Percentiles rank a stretch among this genome's conserved stretches.
Conservation (phyloP, 1,284 basidiomycete species). For the Cutaneotrichosporon daszewskae region DNA sequence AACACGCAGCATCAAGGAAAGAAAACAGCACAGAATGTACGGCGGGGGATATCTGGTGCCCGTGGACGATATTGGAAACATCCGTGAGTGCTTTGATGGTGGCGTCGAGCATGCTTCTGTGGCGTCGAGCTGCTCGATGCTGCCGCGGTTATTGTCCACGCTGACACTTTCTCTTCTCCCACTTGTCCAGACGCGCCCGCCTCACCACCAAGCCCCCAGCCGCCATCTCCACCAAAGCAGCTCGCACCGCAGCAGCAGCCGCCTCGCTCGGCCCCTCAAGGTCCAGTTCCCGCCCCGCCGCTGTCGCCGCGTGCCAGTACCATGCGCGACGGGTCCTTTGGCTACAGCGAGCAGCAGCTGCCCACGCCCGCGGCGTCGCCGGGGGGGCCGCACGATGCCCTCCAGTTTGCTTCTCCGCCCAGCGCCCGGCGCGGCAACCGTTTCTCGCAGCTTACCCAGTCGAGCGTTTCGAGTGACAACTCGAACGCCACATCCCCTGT, state of each 20-base stretch:
- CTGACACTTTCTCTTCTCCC: not conserved
- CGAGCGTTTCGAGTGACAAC: constrained; percentile 1
- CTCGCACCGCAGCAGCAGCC: not conserved
- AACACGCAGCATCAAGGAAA: not conserved
- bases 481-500: not conserved
- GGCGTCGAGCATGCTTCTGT: too few relatives aligned
- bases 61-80: not conserved
- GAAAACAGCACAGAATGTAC: not conserved
- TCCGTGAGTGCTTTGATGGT: too few relatives aligned
- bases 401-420: not conserved
- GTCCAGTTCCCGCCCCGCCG: too few relatives aligned
- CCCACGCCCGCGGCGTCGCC: not conserved
- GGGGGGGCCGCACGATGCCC: not conserved
- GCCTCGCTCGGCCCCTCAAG: not conserved
- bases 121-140: too few relatives aligned
- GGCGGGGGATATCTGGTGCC: not conserved
- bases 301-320: not conserved
- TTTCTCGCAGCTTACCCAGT: constrained; percentile 2
- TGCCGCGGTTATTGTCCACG: not conserved
- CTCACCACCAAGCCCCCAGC: not conserved
- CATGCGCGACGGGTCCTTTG: not conserved
- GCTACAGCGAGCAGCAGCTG: not conserved
- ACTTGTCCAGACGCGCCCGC: not conserved
- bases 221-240: not conserved
- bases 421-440: not conserved